Evolutionary conservation across 306 rosid genomes (phyloP).

Genomic region (Vigna angularis): DNA sequence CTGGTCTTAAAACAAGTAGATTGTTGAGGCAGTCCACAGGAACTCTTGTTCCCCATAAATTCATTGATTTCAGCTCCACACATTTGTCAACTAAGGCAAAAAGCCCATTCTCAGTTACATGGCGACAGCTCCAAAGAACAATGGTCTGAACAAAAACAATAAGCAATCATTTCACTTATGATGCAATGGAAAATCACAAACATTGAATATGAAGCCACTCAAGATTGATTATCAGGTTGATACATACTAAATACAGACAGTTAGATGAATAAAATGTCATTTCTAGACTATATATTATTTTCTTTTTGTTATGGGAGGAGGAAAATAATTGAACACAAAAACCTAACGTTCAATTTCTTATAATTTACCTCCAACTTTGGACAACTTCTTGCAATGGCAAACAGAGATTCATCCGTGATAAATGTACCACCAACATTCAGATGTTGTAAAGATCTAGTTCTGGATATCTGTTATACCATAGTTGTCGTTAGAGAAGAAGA

Average conservation of each 20-base stretch:
- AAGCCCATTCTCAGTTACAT: constrained; percentile 82
- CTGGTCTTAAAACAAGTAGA: constrained; percentile 63
- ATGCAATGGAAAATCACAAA: constrained; percentile 15
- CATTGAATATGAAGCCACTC: not conserved
- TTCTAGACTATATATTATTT: no score
- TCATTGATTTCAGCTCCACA: constrained; percentile 74
- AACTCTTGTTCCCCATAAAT: constrained; percentile 90
- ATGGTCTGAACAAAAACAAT: constrained; percentile 61
- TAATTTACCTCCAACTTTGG: constrained; percentile 76
- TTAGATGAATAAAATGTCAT: not conserved
- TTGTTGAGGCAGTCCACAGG: constrained; percentile 68
- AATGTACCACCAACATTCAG: constrained; percentile 93
- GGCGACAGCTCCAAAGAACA: constrained; percentile 93
- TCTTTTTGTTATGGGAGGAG: no score
- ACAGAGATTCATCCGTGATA: constrained; percentile 84
- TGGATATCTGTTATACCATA: constrained; percentile 64
- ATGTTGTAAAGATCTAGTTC: constrained; percentile 73
- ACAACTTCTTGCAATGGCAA: constrained; percentile 72
- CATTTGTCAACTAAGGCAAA: constrained; percentile 72
- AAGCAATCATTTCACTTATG: constrained; percentile 10
- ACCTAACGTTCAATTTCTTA: not conserved
- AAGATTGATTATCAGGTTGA: not conserved
- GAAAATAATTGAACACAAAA: not conserved
- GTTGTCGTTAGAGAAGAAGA: constrained; percentile 25
- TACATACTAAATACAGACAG: not conserved